Base-by-base conservation (phyloP, 345 rosid genomes). In the Zanthoxylum bungeanum region DNA sequence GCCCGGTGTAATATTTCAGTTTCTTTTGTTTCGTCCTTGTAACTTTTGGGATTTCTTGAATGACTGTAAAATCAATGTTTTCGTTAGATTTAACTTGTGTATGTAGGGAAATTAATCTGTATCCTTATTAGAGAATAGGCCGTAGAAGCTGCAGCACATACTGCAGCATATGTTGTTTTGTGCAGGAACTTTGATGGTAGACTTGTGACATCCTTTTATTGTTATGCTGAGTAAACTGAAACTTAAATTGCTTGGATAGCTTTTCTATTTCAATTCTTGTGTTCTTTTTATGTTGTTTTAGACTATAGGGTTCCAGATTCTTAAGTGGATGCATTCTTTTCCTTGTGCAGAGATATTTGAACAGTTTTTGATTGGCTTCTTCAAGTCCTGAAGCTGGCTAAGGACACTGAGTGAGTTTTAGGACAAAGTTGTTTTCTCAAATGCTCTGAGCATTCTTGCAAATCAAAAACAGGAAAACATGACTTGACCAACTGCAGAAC, bases 101-200 rank as follows among this genome's bases (percentile, higher is more conserved):
- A n/a, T n/a, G n/a, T n/a, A n/a, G n/a, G n/a, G n/a, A n/a, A n/a
- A n/a, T n/a, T n/a, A n/a, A n/a, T n/a, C n/a, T 36, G 53, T 47
- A 63, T 52, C 71, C 17, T 27, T 36, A 47, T 69, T 61, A 74
- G 77, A 69, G 65, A n/a, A n/a, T 62, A 82, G 85, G 75, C 21
- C 8, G 68, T 36, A 72, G 60, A 34, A 57, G 53, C 9, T 58
- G 63, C 24, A 17, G 58, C 19, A 12, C 64, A 58, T 47, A 59
- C 30, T 30, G 46, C 52, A 63, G 71, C 76, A 51, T 60, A 71
- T 76, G 69, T 61, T 75, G 66, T 64, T 55, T 67, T 70, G 75
- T 75, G 75, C 74, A 64, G 83, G 75, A 75, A 55, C 52, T 44
- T 71, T 36, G 75, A 60, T 70, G 69, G 52, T 77, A 69, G 77